Base-by-base conservation (phyloP, 2,329 filamentous ascomycete genomes). In the Cladobotryum protrusum region DNA sequence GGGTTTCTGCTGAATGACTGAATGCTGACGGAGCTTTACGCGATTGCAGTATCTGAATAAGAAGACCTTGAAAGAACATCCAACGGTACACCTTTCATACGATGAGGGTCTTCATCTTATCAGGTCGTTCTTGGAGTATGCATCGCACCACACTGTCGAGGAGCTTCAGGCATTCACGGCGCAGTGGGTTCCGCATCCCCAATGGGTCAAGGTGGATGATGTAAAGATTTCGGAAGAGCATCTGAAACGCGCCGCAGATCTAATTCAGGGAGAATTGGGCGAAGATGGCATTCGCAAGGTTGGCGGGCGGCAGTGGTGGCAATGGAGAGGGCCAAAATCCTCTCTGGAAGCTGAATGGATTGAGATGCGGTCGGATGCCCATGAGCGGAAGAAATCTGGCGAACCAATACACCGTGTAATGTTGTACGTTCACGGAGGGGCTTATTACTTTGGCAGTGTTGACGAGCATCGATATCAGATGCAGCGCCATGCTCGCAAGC, bases 391-490 rank as follows among this genome's bases (percentile, higher is more conserved):
- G 64, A 80, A 79, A 61, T 70, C 71, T 1, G 71, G 71, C 14
- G 79, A 81, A 44, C 75, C 77, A 18, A 79, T 80, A 15, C 83
- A 83, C 57, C 82, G 90, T 47, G 83, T 95, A 51, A 96, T 97
- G 81, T 73, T 99, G 19, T 97, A 97, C 68, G 76, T 97, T 18
- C 93, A 97, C 63, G 93, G 93, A 13, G 92, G 92, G 6, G 92
- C 87, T 17, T 97, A 96, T 69, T 99, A 85, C 70, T 97, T 99
- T 65, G 92, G 93, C 13, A 95, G 89, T 59, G 85, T 96, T 35
- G 91, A 96, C 63, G 91, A 95, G 67, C 93, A 97, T 72, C 84
- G 93, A n/a, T 97, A 97, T 70, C 92, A 97, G 75, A 83, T 99
- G 77, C 93, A 99, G 68, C 80, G 92, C 44, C 91, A 97, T 76